phyloP scores from a whole-genome alignment of 352 stramenopile genomes.

The Globisporangium iwayamae region DNA sequence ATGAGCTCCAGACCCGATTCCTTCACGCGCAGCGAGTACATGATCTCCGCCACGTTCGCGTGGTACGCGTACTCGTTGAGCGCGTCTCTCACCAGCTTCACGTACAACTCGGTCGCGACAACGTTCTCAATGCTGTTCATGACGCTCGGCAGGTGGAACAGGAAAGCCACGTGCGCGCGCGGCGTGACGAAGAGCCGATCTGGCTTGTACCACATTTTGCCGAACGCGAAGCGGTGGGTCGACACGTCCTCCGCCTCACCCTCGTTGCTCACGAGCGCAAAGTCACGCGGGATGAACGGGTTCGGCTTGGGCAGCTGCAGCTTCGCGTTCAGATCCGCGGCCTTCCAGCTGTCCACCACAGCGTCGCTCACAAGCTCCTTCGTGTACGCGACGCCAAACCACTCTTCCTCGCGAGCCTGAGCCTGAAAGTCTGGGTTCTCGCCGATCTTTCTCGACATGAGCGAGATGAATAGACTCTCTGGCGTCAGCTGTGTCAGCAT shows the following conservation, averaged over 20 bases:
- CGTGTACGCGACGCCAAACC: slow-evolving; percentile 62
- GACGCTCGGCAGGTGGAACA: slow-evolving; percentile 52
- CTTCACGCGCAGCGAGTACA: slow-evolving; percentile 65
- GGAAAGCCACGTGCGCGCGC: slow-evolving; percentile 49
- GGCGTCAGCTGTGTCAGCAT: slow-evolving; percentile 43
- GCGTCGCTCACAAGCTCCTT: slow-evolving; percentile 33
- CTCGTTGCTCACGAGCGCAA: slow-evolving; percentile 43
- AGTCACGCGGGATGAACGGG: slow-evolving; percentile 69
- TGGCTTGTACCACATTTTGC: slow-evolving; percentile 61
- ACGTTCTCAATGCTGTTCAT: slow-evolving; percentile 33
- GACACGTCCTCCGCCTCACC: slow-evolving; percentile 23
- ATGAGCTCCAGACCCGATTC: slow-evolving; percentile 61
- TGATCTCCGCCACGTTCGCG: slow-evolving; percentile 67
- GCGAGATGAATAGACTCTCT: slow-evolving; percentile 45
- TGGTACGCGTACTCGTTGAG: slow-evolving; percentile 77
- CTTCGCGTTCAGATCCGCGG: slow-evolving; percentile 28
- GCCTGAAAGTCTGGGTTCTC: slow-evolving; percentile 35
- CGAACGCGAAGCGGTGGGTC: slow-evolving; percentile 35
- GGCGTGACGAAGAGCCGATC: slow-evolving; percentile 59
- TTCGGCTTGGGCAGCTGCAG: slow-evolving; percentile 59
- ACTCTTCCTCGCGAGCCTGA: slow-evolving; percentile 43
- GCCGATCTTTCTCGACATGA: slow-evolving; percentile 43
- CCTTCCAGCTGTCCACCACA: slow-evolving; percentile 39
- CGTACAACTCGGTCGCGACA: slow-evolving; percentile 49
- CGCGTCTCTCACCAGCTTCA: slow-evolving; percentile 59